Conservation (phyloP, 805 yeast genomes). For the Saccharomycopsis sp. region DNA sequence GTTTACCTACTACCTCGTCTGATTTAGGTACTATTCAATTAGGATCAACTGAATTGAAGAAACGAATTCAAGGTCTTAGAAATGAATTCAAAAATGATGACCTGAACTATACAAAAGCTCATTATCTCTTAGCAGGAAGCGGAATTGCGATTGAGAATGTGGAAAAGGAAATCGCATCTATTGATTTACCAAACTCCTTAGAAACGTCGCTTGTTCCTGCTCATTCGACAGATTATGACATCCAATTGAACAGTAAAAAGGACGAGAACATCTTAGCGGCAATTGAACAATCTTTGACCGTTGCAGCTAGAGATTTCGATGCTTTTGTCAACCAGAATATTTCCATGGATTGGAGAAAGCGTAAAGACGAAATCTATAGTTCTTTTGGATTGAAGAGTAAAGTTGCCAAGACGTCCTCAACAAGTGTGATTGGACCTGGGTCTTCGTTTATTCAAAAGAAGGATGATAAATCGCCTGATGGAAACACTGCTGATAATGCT, state of each 20-base stretch:
- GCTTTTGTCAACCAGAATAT: conserved; percentile 64
- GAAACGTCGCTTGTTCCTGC: conserved; percentile 22
- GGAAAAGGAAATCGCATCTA: conserved; percentile 43
- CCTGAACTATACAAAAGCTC: conserved; percentile 59
- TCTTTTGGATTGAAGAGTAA: conserved; percentile 44
- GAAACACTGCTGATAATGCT: not conserved
- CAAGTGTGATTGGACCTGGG: not conserved
- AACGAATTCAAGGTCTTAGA: conserved; percentile 55
- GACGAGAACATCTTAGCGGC: conserved; percentile 79
- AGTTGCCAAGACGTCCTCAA: not conserved
- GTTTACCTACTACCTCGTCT: conserved; percentile 57
- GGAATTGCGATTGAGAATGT: conserved; percentile 85
- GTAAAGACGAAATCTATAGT: conserved; percentile 67
- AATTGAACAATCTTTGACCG: conserved; percentile 68
- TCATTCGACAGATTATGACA: conserved; percentile 43
- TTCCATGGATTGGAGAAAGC: conserved; percentile 75
- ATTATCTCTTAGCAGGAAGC: conserved; percentile 82
- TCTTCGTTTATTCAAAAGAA: not conserved
- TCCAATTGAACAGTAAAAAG: conserved; percentile 59
- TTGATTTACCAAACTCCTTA: conserved; percentile 23
- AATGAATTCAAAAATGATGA: conserved; percentile 34
- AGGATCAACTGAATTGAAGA: conserved; percentile 71
- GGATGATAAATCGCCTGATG: not conserved
- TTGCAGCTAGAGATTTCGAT: conserved; percentile 82
- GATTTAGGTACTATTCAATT: conserved; percentile 77